phyloP scores from a whole-genome alignment of 768 basidiomycete species.

The Leccinum longicurvipes region DNA sequence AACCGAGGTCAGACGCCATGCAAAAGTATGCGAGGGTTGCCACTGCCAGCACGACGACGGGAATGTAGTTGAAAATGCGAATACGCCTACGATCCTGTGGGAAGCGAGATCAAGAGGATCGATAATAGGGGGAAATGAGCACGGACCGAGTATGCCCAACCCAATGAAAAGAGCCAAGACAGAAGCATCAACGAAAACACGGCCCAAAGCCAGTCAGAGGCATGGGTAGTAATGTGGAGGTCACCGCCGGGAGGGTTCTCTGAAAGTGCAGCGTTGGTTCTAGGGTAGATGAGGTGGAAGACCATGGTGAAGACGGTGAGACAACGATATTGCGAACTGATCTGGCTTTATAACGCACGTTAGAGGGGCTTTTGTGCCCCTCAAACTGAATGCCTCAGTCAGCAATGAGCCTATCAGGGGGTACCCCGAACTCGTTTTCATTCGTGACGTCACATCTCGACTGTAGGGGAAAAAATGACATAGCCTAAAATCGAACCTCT shows the following conservation, averaged over 20 bases:
- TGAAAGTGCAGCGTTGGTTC: conserved; percentile 31
- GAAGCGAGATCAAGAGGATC: neutral
- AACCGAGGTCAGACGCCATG: conserved; percentile 56
- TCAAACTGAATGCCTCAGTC: neutral
- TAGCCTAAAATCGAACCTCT: conserved; percentile 12
- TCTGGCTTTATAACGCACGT: conserved; percentile 6
- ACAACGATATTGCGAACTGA: fast-evolving
- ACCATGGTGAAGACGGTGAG: conserved; percentile 19
- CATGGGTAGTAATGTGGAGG: conserved; percentile 40
- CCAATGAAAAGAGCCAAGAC: conserved; percentile 36
- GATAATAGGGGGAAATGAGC: neutral
- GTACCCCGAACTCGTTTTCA: conserved; percentile 11
- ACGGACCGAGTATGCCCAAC: conserved; percentile 33
- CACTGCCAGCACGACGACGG: conserved; percentile 44
- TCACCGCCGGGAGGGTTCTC: conserved; percentile 36
- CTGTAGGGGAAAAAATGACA: conserved; percentile 5
- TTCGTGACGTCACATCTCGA: conserved; percentile 17
- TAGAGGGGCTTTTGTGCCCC: conserved; percentile 11
- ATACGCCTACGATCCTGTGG: conserved; percentile 36
- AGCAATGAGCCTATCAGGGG: neutral
- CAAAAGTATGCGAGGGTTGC: conserved; percentile 46
- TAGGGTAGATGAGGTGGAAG: conserved; percentile 1
- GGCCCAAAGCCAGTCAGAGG: conserved; percentile 54
- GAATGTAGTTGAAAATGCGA: conserved; percentile 49
- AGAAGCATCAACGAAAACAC: conserved; percentile 50